Evolutionary conservation across 164 flowering plant species (phyloP).

Genomic region (Echeveria elegans): DNA sequence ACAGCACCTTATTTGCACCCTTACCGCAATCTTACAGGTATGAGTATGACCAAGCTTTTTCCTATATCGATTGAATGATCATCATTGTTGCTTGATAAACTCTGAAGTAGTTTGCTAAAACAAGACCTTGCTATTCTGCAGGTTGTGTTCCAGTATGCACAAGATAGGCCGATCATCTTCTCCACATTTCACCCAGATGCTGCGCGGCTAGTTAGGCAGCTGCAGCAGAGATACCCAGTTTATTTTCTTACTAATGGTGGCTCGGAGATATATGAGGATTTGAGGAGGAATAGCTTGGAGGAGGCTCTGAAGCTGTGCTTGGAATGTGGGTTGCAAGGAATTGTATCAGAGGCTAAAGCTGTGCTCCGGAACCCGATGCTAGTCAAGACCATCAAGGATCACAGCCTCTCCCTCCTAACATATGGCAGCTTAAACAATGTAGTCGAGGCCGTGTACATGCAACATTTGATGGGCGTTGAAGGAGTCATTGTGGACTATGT

Average conservation of each 20-base stretch:
- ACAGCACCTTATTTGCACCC: constrained; percentile 35
- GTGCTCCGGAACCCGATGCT: constrained; percentile 67
- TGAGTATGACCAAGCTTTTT: constrained; percentile 16
- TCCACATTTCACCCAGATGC: constrained; percentile 94
- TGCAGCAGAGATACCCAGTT: constrained; percentile 72
- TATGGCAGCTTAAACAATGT: constrained; percentile 88
- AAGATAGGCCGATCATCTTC: constrained; percentile 69
- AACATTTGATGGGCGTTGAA: constrained; percentile 80
- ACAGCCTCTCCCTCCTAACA: constrained; percentile 64
- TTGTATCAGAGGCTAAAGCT: constrained; percentile 76
- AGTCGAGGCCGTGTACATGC: constrained; percentile 86
- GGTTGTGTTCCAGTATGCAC: constrained; percentile 56
- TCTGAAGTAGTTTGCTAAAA: not conserved
- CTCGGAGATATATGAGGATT: constrained; percentile 54
- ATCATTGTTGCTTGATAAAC: not conserved
- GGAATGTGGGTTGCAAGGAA: constrained; percentile 69
- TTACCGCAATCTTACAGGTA: constrained; percentile 50
- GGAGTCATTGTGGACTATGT: constrained; percentile 92
- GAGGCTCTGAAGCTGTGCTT: constrained; percentile 69
- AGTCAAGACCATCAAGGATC: constrained; percentile 58
- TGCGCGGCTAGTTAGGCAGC: constrained; percentile 41
- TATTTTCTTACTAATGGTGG: constrained; percentile 89
- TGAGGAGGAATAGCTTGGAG: constrained; percentile 75
- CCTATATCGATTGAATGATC: not conserved
- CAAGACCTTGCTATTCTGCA: constrained; percentile 11